A percentile compares a stretch with the other conserved stretches of the same genome.
Conservation (phyloP, 169 alveolate species). For the Babesia ovata region DNA sequence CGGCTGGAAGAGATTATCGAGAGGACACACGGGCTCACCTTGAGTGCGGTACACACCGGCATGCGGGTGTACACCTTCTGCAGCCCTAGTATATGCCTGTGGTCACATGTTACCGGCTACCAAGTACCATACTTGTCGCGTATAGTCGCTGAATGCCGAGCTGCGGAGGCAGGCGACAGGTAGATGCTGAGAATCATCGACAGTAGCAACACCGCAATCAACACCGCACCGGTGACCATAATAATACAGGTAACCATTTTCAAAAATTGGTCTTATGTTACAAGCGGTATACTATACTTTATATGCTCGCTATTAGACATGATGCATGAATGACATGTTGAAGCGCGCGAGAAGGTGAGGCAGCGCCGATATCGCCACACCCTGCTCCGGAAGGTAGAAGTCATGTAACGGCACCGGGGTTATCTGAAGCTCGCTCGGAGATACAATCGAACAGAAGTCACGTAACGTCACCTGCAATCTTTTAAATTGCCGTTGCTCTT, state of each 20-base stretch:
- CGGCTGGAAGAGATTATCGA: slow-evolving; percentile 27
- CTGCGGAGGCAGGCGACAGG: neutral
- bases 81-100: slow-evolving; percentile 4
- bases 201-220: slow-evolving; percentile 20
- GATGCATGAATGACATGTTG: slow-evolving; percentile 57
- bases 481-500: neutral
- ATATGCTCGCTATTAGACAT: slow-evolving; percentile 11
- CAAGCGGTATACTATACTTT: too few species aligned
- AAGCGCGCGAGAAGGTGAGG: slow-evolving; percentile 65
- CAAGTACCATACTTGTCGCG: too few species aligned
- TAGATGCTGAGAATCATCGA: slow-evolving; percentile 15
- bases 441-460: slow-evolving; percentile 37
- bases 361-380: slow-evolving; percentile 47
- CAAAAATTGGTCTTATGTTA: too few species aligned
- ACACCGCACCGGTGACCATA: neutral
- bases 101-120: too few species aligned
- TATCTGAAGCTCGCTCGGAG: slow-evolving; percentile 28
- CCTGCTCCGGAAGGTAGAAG: slow-evolving; percentile 50
- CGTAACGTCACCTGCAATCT: slow-evolving; percentile 35
- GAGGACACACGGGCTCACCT: slow-evolving; percentile 2
- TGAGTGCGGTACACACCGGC: slow-evolving; percentile 48
- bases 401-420: slow-evolving; percentile 51
- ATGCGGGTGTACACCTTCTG: slow-evolving; percentile 48
- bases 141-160: too few species aligned
- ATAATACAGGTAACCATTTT: too few species aligned